Conservation (phyloP, 2,329 filamentous ascomycete species). For the Neonectria neomacrospora region DNA sequence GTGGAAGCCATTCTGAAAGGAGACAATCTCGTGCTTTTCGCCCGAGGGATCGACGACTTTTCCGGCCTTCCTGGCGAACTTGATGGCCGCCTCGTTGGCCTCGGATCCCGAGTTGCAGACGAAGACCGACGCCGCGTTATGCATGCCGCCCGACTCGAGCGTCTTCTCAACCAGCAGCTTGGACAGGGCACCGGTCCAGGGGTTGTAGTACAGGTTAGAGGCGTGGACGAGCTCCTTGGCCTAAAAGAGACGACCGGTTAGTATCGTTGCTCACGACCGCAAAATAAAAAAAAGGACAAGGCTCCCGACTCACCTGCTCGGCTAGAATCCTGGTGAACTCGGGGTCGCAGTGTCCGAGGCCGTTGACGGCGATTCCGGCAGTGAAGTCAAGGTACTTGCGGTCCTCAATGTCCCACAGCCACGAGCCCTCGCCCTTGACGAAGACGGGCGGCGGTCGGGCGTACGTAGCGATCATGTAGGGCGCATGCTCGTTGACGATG, state of each 20-base stretch:
- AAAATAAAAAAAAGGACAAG: too few relatives aligned
- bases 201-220: conserved; percentile 97
- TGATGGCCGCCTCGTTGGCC: conserved; percentile 97
- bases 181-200: conserved; percentile 91
- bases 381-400: conserved; percentile 94
- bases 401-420: conserved; percentile 91
- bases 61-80: conserved; percentile 93
- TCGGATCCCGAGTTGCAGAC: conserved; percentile 97
- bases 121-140: conserved; percentile 82
- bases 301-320: conserved; percentile 70
- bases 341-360: conserved; percentile 88
- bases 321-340: conserved; percentile 79
- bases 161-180: conserved; percentile 87
- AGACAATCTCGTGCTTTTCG: conserved; percentile 84
- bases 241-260: conserved; percentile 47
- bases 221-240: conserved; percentile 85
- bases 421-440: conserved; percentile 85
- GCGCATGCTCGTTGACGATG: conserved; percentile 78
- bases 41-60: conserved; percentile 78
- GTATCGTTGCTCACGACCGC: neutral
- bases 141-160: conserved; percentile 81
- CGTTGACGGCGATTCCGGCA: conserved; percentile 94
- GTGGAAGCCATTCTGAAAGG: conserved; percentile 93
- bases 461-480: conserved; percentile 97
- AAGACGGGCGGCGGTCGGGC: conserved; percentile 91